phyloP scores from a whole-genome alignment of 2,329 filamentous ascomycete genomes.

The Aspergillus unguis region DNA sequence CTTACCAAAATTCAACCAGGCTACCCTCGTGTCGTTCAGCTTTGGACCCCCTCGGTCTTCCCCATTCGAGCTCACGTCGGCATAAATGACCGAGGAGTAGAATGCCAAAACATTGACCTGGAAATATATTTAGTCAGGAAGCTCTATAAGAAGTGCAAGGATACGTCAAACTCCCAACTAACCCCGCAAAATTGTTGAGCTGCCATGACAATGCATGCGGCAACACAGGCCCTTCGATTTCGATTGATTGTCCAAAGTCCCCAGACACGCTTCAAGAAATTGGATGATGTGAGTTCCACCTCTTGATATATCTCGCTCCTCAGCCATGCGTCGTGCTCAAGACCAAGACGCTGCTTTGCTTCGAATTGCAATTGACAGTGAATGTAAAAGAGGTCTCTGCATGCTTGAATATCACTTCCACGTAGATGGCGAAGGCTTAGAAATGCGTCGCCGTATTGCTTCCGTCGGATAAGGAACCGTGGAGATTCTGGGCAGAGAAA shows the following conservation, averaged over 20 bases:
- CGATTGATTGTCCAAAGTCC: slow-evolving; percentile 21
- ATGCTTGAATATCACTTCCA: slow-evolving; percentile 33
- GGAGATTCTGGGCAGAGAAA: slow-evolving; percentile 43
- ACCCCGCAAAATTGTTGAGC: slow-evolving; percentile 32
- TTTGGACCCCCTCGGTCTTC: no score
- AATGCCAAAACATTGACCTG: slow-evolving; percentile 31
- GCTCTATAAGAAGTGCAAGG: not conserved
- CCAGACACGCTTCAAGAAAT: slow-evolving; percentile 19
- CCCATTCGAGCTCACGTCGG: not conserved
- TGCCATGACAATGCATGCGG: slow-evolving; percentile 28
- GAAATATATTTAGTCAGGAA: not conserved
- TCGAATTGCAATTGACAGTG: slow-evolving; percentile 33
- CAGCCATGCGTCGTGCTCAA: not conserved
- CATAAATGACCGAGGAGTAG: slow-evolving; percentile 20
- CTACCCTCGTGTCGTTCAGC: slow-evolving; percentile 5
- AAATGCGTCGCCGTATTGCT: slow-evolving; percentile 28
- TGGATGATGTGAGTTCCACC: not conserved
- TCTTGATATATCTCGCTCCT: slow-evolving; percentile 3
- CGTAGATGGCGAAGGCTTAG: slow-evolving; percentile 34
- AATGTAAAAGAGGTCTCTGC: slow-evolving; percentile 36
- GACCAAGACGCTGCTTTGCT: slow-evolving; percentile 8
- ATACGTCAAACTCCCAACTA: not conserved
- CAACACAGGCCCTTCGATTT: slow-evolving; percentile 25
- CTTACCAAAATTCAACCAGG: slow-evolving; percentile 24
- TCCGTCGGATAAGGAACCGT: slow-evolving; percentile 38